Evolutionary conservation across 441 rosid genomes (phyloP), one percentile per base, ranked within the genome.

Genomic region (Pelargonium cotyledonis): DNA sequence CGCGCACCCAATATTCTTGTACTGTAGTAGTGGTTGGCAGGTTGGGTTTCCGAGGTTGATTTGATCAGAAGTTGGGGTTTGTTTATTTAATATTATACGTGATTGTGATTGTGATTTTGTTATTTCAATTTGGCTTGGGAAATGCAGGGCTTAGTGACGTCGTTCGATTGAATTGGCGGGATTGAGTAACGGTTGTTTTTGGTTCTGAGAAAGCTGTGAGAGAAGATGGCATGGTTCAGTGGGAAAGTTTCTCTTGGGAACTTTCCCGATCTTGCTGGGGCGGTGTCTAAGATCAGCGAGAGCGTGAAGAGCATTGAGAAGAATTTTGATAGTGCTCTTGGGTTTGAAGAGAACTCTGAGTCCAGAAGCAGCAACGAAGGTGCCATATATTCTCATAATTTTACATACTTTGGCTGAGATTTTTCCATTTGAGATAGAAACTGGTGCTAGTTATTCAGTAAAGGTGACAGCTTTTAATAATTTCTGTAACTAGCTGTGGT

Each of bases 281-380:
- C 99, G 0, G 97, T 95, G 23, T 92, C 88, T 80, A 95, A 95
- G 86, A 80, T 95, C 80, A 89, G 90, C 66, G 99, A 95, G 90
- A 95, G 99, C 72, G 98, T 95, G 73, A 95, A 95, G 87, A 95
- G 90, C 76, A 92, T 95, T 0, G 99, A 95, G 77, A 95, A 95
- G 89, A 92, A 90, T 78, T 95, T 95, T 5, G 99, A 95, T 77
- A 90, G 29, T 47, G 98, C 99, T 70, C 96, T 92, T 51, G 98
- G 99, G 9, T 86, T 86, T 61, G 99, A 95, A 67, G 96, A 95
- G 70, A 90, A 95, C 68, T 43, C 91, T 0, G 92, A 85, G 49
- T 80, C 90, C 44, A 63, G 66, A 29, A 71, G 71, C 75, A 77
- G 68, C 73, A 75, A 65, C 67, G 92, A 89, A 84, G 91, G 95